phyloP scores from a whole-genome alignment of 2,329 filamentous ascomycete genomes.

The Seiridium cupressi region DNA sequence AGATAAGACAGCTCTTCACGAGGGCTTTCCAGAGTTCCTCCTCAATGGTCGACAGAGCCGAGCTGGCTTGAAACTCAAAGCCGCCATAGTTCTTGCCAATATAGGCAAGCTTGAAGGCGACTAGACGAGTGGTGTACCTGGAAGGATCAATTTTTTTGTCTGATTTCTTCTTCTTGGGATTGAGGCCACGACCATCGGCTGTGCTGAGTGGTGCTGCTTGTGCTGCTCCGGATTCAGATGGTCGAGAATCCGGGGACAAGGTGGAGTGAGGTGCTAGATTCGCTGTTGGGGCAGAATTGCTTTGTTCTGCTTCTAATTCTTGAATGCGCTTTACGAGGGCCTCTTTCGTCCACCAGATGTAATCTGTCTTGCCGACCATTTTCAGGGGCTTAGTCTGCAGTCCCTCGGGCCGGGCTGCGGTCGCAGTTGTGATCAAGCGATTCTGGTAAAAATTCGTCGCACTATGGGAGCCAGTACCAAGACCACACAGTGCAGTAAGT shows the following conservation, averaged over 20 bases:
- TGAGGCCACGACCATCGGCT: neutral
- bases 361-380: slow-evolving; percentile 38
- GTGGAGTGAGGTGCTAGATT: neutral
- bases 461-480: neutral
- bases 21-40: slow-evolving; percentile 92
- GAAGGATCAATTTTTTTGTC: slow-evolving; percentile 68
- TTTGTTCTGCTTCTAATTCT: slow-evolving; percentile 54
- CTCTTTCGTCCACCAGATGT: slow-evolving; percentile 66
- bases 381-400: slow-evolving; percentile 10
- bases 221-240: neutral
- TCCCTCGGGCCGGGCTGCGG: slow-evolving; percentile 5
- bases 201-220: neutral
- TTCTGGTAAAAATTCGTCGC: neutral
- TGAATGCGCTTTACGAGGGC: slow-evolving; percentile 68
- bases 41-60: slow-evolving; percentile 78
- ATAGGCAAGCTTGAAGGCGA: slow-evolving; percentile 93
- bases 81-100: slow-evolving; percentile 89
- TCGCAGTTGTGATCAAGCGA: slow-evolving; percentile 18
- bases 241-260: neutral
- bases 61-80: slow-evolving; percentile 80
- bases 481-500: neutral
- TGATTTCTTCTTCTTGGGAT: slow-evolving; percentile 34
- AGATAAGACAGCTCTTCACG: slow-evolving; percentile 77
- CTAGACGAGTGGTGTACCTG: slow-evolving; percentile 77
- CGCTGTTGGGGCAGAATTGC: neutral